phyloP scores from a whole-genome alignment of 345 rosid genomes.

The Lepidium sativum region DNA sequence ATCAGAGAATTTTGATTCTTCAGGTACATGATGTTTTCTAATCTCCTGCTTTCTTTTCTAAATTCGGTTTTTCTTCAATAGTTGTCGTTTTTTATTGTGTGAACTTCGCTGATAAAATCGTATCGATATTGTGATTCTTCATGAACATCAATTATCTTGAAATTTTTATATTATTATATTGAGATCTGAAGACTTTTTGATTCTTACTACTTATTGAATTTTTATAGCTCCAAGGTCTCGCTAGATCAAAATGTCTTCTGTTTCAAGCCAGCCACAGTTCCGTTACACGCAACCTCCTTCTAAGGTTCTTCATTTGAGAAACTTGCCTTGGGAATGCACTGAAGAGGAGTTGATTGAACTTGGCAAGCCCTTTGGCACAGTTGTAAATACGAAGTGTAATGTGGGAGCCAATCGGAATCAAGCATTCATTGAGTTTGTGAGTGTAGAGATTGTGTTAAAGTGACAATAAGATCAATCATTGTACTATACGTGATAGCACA shows the following conservation, averaged over 20 bases:
- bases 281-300: conserved; percentile 98
- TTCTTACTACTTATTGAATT: neutral
- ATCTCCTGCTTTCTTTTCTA: neutral
- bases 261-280: conserved; percentile 94
- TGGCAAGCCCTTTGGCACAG: conserved; percentile 96
- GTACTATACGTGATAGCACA: neutral
- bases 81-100: neutral
- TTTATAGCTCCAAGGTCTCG: neutral
- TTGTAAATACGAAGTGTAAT: conserved; percentile 94
- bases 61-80: neutral
- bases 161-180: neutral
- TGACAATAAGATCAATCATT: neutral
- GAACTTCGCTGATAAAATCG: neutral
- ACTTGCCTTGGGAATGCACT: conserved; percentile 98
- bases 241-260: conserved; percentile 61
- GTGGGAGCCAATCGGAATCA: conserved; percentile 97
- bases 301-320: conserved; percentile 95
- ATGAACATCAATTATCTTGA: neutral
- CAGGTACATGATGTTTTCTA: neutral
- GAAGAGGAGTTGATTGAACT: conserved; percentile 91
- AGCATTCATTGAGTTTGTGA: conserved; percentile 97
- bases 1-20: neutral
- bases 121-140: neutral
- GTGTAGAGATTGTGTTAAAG: conserved; percentile 17
- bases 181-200: neutral